Percentiles rank a stretch among this genome's conserved stretches.
phyloP scores from a whole-genome alignment of 257 asterid species.

The Leptodermis oblonga region DNA sequence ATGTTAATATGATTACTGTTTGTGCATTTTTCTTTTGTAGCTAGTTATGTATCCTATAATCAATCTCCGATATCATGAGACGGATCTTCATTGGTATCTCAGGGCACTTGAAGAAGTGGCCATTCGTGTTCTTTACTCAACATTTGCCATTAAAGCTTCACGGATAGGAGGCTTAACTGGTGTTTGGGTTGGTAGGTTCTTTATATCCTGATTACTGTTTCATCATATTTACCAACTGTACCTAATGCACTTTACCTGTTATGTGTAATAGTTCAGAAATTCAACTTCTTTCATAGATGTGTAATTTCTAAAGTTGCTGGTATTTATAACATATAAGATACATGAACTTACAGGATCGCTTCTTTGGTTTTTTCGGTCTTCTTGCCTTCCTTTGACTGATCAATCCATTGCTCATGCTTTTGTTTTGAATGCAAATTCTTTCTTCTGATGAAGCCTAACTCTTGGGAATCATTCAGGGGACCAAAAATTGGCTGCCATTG shows the following conservation, averaged over 20 bases:
- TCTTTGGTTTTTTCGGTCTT: not conserved
- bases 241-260: not conserved
- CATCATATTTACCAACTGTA: not conserved
- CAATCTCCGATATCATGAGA: conserved; percentile 75
- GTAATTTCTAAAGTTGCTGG: not conserved
- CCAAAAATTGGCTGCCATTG: conserved; percentile 76
- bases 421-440: not conserved
- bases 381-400: not conserved
- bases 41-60: conserved; percentile 88
- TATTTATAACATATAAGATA: not conserved
- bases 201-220: conserved; percentile 2
- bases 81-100: conserved; percentile 93
- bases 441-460: not conserved
- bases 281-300: not conserved
- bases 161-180: conserved; percentile 80
- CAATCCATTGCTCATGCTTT: not conserved
- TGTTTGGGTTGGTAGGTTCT: conserved; percentile 87
- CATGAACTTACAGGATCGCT: not conserved
- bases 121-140: conserved; percentile 64
- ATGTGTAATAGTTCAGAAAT: not conserved
- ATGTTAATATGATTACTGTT: conserved; percentile 13
- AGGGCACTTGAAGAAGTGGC: conserved; percentile 95
- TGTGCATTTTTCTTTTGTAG: conserved; percentile 38
- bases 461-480: conserved; percentile 45
- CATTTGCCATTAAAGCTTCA: conserved; percentile 68